Conservation (phyloP, 164 flowering plant species). For the Protea cynaroides region DNA sequence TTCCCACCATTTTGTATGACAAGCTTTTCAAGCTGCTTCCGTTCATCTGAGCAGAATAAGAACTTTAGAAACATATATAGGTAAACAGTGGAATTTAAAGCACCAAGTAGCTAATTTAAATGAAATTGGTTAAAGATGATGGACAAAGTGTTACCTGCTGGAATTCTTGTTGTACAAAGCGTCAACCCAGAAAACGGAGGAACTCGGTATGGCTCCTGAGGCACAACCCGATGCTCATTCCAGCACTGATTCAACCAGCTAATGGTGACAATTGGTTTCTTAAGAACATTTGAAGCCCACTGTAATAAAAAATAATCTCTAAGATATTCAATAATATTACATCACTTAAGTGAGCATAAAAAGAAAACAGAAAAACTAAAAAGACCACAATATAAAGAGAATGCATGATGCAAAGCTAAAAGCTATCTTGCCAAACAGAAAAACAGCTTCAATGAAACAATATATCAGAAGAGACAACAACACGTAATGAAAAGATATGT, state of each 20-base stretch:
- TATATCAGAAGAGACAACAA: too few species aligned
- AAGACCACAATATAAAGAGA: neutral
- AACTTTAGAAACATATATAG: conserved; percentile 11
- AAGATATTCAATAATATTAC: neutral
- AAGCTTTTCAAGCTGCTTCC: conserved; percentile 72
- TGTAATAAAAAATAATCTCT: conserved; percentile 24
- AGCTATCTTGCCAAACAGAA: too few species aligned
- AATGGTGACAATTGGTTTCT: conserved; percentile 74
- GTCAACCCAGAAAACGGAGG: conserved; percentile 86
- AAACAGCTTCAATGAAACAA: too few species aligned
- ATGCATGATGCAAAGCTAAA: too few species aligned
- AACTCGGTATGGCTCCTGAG: conserved; percentile 72
- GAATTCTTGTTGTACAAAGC: conserved; percentile 68
- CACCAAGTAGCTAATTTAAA: neutral
- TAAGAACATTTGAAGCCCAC: conserved; percentile 74
- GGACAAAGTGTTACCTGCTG: conserved; percentile 44
- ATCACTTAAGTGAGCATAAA: neutral
- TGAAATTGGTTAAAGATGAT: neutral
- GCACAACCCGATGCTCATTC: conserved; percentile 90
- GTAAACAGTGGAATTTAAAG: conserved; percentile 7
- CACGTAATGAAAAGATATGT: too few species aligned
- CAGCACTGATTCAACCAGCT: conserved; percentile 86
- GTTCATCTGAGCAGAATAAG: conserved; percentile 51
- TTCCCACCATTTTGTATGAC: conserved; percentile 77
- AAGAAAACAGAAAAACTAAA: conserved; percentile 1